Base-by-base conservation (phyloP, 805 yeast species). In the Barnettozyma vustinii region DNA sequence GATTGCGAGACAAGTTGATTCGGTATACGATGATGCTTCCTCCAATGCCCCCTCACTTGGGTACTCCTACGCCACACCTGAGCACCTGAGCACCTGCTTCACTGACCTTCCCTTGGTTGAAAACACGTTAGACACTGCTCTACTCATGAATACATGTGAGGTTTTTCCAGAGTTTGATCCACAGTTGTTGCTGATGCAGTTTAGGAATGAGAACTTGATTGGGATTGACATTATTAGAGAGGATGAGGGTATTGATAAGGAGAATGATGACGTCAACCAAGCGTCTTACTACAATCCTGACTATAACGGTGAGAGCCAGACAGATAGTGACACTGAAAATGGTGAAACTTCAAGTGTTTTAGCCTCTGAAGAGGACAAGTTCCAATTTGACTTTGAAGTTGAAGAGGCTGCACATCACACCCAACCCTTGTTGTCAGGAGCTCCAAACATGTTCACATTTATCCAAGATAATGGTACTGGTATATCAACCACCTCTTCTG, bases 131-230 rank as follows among this genome's bases (percentile, higher is more conserved):
- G 39, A 36, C 23, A 36, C 39, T 18, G 39, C 39, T n/a, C 7
- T 42, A 18, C 44, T 39, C 30, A 39, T 42, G 27, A 42, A 35
- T 18, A 47, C 50, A 9, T 47, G 47, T 35, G 47, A 43, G 9
- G 42, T 44, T 15, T 44, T 44, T 12, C 50, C 47, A 15, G 50
- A 47, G 13, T 47, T 47, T 35, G 50, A 47, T 40, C 50, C 50
- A 13, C 37, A 47, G 27, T 26, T 47, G 13, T 15, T 47, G 16
- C 43, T 16, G 16, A 23, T 47, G 19, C 50, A 47, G 12, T 47
- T 33, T n/a, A 18, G 16, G 18, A 37, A 47, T 43, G 46, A 43
- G 12, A 8, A 47, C 9, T 25, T 37, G 33, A 35, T 13, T 47
- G 44, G 46, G 3, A 47, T 47, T 26, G 44, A 43, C 13, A 23